Percentiles rank a stretch among this genome's conserved stretches.
Evolutionary conservation across 306 rosid genomes (phyloP).

Genomic region (Lupinus albus): DNA sequence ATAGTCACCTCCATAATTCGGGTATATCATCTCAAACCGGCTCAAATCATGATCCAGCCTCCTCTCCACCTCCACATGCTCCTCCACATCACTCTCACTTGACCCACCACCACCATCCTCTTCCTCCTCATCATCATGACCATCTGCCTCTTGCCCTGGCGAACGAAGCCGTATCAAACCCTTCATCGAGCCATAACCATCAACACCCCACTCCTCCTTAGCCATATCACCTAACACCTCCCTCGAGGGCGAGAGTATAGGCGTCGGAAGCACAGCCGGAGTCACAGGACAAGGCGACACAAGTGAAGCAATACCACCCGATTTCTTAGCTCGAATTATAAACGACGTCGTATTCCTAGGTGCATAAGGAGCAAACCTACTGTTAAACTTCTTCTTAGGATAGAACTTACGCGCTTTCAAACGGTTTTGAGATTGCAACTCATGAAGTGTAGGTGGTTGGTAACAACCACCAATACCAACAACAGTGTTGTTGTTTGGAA

Average conservation of each 20-base stretch:
- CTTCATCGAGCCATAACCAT: conserved; percentile 96
- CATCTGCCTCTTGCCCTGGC: conserved; percentile 61
- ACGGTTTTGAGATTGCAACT: conserved; percentile 90
- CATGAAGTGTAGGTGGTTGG: conserved; percentile 75
- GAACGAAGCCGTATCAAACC: conserved; percentile 86
- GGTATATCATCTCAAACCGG: conserved; percentile 87
- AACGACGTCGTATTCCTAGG: conserved; percentile 93
- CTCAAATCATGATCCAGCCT: conserved; percentile 94
- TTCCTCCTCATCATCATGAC: conserved; percentile 56
- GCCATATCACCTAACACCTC: conserved; percentile 94
- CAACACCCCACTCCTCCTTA: conserved; percentile 95
- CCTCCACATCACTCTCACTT: conserved; percentile 87
- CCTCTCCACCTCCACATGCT: conserved; percentile 90
- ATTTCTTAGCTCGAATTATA: conserved; percentile 82
- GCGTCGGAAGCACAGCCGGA: conserved; percentile 88
- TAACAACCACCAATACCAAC: conserved; percentile 37
- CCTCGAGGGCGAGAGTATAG: conserved; percentile 77
- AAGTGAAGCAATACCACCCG: conserved; percentile 85
- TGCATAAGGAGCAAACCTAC: conserved; percentile 87
- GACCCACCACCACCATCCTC: conserved; percentile 69
- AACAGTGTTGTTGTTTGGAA: conserved; percentile 8
- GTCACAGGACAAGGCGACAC: conserved; percentile 92
- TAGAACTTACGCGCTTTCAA: conserved; percentile 79
- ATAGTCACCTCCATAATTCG: conserved; percentile 75
- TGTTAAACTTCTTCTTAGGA: conserved; percentile 81